A percentile compares a stretch with the other conserved stretches of the same genome.
Evolutionary conservation across 352 stramenopile genomes (phyloP).

Genomic region (Pythium brachiatum): DNA sequence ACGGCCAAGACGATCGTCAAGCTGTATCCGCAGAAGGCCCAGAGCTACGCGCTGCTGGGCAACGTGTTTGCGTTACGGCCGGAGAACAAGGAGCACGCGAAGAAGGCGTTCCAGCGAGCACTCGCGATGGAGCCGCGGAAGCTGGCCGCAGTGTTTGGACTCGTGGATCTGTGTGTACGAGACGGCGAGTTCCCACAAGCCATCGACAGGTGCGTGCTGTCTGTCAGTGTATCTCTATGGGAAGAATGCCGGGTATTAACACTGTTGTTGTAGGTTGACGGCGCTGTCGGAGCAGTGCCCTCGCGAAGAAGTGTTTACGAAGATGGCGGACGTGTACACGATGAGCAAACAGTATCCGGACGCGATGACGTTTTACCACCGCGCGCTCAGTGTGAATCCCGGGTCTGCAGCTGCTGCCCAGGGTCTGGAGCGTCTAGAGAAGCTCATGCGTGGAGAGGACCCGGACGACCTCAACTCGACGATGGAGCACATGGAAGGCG

Average conservation of each 20-base stretch:
- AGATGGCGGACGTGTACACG: conserved; percentile 71
- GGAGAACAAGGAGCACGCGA: conserved; percentile 57
- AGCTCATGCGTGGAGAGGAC: conserved; percentile 76
- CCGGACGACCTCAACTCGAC: conserved; percentile 63
- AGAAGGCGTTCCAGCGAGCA: conserved; percentile 57
- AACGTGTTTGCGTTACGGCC: conserved; percentile 65
- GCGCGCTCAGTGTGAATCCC: conserved; percentile 59
- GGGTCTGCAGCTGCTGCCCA: conserved; percentile 44
- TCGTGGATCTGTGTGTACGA: conserved; percentile 62
- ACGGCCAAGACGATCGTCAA: conserved; percentile 68
- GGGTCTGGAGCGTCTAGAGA: conserved; percentile 71
- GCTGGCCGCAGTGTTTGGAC: conserved; percentile 58
- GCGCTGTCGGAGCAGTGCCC: conserved; percentile 44
- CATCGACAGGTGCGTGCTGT: conserved; percentile 50
- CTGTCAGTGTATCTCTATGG: background rate
- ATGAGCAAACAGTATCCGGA: conserved; percentile 67
- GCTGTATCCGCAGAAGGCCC: conserved; percentile 62
- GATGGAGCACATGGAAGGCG: conserved; percentile 56
- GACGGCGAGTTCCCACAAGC: conserved; percentile 51
- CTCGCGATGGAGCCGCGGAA: conserved; percentile 61
- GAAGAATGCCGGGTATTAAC: too few relatives aligned
- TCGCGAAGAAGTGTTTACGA: conserved; percentile 69
- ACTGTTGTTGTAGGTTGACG: conserved; percentile 28
- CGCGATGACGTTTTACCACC: conserved; percentile 68
- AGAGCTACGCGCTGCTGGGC: conserved; percentile 73